Percentiles rank a stretch among this genome's conserved stretches.
These are phyloP conservation scores for Cyberlindnera xylosilytica DNA, from an alignment of 805 yeast genomes.

Conservation along the genomic window DNA sequence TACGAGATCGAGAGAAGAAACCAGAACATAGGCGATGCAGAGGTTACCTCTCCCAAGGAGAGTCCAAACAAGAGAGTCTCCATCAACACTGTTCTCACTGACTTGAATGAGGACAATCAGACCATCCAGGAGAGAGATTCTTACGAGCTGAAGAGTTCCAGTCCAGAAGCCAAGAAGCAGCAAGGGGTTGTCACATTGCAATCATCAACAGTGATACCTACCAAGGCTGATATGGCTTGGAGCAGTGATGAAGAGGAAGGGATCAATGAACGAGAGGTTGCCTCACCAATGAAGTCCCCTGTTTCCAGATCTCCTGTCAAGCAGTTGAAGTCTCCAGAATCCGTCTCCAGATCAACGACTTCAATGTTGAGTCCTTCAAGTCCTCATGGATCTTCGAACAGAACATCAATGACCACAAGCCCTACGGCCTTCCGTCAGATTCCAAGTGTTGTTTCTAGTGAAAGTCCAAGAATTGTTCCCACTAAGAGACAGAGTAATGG, in stretches of 20 bases:
- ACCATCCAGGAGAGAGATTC: not conserved
- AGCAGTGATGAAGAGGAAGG: constrained; percentile 79
- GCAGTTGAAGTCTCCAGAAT: constrained; percentile 1
- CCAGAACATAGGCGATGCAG: too few relatives aligned
- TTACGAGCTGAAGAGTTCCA: not conserved
- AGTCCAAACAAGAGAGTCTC: constrained; percentile 5
- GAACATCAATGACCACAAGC: constrained; percentile 8
- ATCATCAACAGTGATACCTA: constrained; percentile 73
- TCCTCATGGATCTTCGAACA: constrained; percentile 3
- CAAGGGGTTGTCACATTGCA: constrained; percentile 42
- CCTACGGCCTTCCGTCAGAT: constrained; percentile 8
- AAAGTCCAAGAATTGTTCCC: constrained; percentile 6
- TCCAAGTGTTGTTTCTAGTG: constrained; percentile 7
- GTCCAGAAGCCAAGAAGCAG: constrained; percentile 11
- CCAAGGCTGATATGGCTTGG: constrained; percentile 83
- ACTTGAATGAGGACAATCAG: constrained; percentile 1
- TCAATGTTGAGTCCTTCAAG: constrained; percentile 1
- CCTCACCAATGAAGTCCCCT: not conserved
- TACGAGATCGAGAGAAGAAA: constrained; percentile 81
- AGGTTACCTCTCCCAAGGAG: not conserved
- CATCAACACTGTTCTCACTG: constrained; percentile 3
- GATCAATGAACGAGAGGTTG: too few relatives aligned
- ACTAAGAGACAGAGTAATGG: constrained; percentile 7
- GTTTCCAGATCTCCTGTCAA: not conserved
- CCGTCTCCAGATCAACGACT: not conserved